phyloP scores from a whole-genome alignment of 2,329 filamentous ascomycete species.

The Helotiales sp. region DNA sequence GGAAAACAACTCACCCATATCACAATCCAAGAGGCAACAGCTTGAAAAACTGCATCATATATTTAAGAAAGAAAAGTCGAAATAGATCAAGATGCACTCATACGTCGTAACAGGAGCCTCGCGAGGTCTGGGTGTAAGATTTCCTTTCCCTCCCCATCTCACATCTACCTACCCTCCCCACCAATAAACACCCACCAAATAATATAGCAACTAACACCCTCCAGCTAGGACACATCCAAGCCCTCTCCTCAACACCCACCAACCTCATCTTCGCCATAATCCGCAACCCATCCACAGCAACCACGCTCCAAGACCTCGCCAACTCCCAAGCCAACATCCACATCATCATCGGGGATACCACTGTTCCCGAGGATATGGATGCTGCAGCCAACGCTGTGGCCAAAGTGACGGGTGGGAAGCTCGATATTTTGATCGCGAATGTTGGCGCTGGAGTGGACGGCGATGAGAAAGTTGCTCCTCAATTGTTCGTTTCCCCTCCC shows the following conservation, averaged over 20 bases:
- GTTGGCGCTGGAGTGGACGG: background rate
- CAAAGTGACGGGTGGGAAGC: conserved; percentile 2
- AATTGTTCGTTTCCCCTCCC: background rate
- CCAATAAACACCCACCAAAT: no score
- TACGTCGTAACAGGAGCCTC: background rate
- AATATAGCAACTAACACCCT: no score
- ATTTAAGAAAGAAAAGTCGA: no score
- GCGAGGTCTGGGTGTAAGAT: background rate
- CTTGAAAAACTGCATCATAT: no score
- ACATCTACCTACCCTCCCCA: background rate
- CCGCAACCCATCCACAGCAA: conserved; percentile 6
- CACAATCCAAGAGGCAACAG: no score
- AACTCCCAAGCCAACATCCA: conserved; percentile 6
- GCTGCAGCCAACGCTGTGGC: conserved; percentile 2
- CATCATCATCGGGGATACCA: conserved; percentile 6
- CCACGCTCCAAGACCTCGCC: conserved; percentile 4
- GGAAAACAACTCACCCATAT: no score
- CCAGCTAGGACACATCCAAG: background rate
- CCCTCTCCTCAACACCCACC: background rate
- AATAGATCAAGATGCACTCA: no score
- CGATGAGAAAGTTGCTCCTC: background rate
- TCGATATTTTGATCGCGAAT: conserved; percentile 13
- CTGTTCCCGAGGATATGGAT: conserved; percentile 1
- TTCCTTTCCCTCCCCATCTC: background rate
- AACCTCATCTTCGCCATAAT: conserved; percentile 13